A percentile compares a stretch with the other conserved stretches of the same genome.
These are phyloP conservation scores for Kwoniella dejecticola DNA, from an alignment of 768 basidiomycete species.

Conservation along the genomic window DNA sequence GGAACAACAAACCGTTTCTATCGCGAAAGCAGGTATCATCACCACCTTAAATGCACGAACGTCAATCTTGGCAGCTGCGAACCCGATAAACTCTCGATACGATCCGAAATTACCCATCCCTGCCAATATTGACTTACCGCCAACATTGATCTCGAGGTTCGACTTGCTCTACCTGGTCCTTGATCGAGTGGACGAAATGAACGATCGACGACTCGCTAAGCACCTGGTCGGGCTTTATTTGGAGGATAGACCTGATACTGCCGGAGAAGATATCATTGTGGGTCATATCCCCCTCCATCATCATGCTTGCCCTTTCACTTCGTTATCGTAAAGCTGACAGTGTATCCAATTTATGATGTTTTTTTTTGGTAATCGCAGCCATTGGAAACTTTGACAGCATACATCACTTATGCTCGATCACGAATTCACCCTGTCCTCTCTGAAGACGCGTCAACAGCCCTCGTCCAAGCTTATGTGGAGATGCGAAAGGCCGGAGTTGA, in stretches of 20 bases:
- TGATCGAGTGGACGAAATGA: slow-evolving; percentile 85
- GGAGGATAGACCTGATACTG: slow-evolving; percentile 76
- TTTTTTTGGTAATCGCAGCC: too few relatives aligned
- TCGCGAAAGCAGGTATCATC: slow-evolving; percentile 98
- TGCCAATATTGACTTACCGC: slow-evolving; percentile 93
- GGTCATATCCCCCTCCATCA: slow-evolving; percentile 45
- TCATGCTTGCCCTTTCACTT: too few relatives aligned
- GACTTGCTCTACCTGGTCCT: slow-evolving; percentile 94
- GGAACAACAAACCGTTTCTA: slow-evolving; percentile 99
- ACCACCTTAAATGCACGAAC: slow-evolving; percentile 97
- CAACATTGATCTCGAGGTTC: slow-evolving; percentile 96
- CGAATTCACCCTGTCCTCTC: slow-evolving; percentile 83
- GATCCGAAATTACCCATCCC: slow-evolving; percentile 68
- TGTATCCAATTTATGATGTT: too few relatives aligned
- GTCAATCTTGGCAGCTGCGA: slow-evolving; percentile 95
- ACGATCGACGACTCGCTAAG: slow-evolving; percentile 84
- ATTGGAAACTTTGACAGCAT: slow-evolving; percentile 84
- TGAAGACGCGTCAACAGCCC: slow-evolving; percentile 78
- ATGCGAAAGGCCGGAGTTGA: slow-evolving; percentile 90
- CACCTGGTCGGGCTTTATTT: slow-evolving; percentile 92
- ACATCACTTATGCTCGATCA: slow-evolving; percentile 88
- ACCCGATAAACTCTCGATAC: slow-evolving; percentile 73
- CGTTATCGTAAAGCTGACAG: too few relatives aligned
- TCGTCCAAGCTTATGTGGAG: slow-evolving; percentile 86
- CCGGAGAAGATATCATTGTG: slow-evolving; percentile 74